Evolutionary conservation across 768 basidiomycete genomes (phyloP).

Genomic region (Naganishia randhawae): DNA sequence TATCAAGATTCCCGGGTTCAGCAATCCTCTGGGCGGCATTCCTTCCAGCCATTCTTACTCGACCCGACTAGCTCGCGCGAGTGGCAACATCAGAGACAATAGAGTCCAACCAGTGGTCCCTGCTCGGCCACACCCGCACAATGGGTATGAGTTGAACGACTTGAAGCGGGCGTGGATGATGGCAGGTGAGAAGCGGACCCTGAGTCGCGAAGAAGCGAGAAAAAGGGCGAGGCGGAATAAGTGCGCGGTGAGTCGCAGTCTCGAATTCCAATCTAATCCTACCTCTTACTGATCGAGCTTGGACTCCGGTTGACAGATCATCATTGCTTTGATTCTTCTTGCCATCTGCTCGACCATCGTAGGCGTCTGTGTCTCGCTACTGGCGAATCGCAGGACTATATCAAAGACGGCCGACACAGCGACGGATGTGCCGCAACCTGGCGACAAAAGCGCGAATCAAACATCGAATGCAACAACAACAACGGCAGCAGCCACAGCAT

Average conservation of each 20-base stretch:
- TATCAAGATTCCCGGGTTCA: not conserved
- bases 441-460: no score
- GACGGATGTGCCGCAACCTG: no score
- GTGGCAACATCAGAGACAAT: not conserved
- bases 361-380: slow-evolving; percentile 38
- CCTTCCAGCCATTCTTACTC: not conserved
- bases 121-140: not conserved
- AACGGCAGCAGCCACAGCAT: slow-evolving; percentile 21
- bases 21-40: not conserved
- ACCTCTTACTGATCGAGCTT: not conserved
- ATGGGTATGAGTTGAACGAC: slow-evolving; percentile 7
- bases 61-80: not conserved
- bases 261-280: no score
- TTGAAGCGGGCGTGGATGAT: not conserved
- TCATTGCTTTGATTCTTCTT: slow-evolving; percentile 33
- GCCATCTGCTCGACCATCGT: slow-evolving; percentile 32
- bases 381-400: slow-evolving; percentile 19
- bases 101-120: not conserved
- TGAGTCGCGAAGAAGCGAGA: not conserved
- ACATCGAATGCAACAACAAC: not conserved
- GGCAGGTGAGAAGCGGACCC: not conserved
- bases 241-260: slow-evolving; percentile 11
- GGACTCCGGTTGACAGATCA: slow-evolving; percentile 30
- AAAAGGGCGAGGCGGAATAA: slow-evolving; percentile 17
- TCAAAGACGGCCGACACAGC: slow-evolving; percentile 22